phyloP scores from a whole-genome alignment of 495 filamentous ascomycete genomes.

The Penicillium atrosanguineum region DNA sequence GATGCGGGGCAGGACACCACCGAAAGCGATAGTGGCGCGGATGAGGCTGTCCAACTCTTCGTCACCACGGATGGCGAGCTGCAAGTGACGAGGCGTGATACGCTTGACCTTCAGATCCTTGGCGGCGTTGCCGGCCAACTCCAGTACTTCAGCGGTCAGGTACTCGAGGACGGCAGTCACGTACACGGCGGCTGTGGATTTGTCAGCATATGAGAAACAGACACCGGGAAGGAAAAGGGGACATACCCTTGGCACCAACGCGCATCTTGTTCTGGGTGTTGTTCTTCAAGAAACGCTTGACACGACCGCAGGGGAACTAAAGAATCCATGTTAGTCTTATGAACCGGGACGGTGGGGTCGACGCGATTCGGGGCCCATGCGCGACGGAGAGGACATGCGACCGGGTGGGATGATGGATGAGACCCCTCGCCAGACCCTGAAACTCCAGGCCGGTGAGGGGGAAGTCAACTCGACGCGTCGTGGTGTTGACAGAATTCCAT shows the following conservation, averaged over 20 bases:
- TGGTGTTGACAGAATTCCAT: conserved; percentile 6
- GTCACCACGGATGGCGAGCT: conserved; percentile 97
- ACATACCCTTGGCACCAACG: conserved; percentile 86
- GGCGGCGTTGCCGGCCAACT: conserved; percentile 95
- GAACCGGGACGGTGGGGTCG: conserved; percentile 4
- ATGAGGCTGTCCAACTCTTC: conserved; percentile 98
- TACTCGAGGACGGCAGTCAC: conserved; percentile 98
- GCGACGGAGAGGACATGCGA: conserved; percentile 13
- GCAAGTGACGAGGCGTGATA: conserved; percentile 96
- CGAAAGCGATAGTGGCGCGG: conserved; percentile 95
- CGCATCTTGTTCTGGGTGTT: conserved; percentile 99
- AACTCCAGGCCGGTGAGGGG: conserved; percentile 10
- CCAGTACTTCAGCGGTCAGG: conserved; percentile 95
- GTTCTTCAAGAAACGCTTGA: conserved; percentile 99
- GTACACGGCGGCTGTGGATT: conserved; percentile 76
- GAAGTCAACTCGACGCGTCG: conserved; percentile 25
- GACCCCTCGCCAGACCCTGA: not conserved
- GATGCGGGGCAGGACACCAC: conserved; percentile 98
- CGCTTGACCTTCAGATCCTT: conserved; percentile 99
- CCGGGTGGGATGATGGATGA: not conserved
- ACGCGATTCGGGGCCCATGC: not conserved
- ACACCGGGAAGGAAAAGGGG: not conserved
- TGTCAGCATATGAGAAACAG: conserved; percentile 6
- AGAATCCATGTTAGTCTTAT: conserved; percentile 5
- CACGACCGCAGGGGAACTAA: conserved; percentile 98